phyloP scores from a whole-genome alignment of 305 asterid genomes.

The Ruellia speciosa region DNA sequence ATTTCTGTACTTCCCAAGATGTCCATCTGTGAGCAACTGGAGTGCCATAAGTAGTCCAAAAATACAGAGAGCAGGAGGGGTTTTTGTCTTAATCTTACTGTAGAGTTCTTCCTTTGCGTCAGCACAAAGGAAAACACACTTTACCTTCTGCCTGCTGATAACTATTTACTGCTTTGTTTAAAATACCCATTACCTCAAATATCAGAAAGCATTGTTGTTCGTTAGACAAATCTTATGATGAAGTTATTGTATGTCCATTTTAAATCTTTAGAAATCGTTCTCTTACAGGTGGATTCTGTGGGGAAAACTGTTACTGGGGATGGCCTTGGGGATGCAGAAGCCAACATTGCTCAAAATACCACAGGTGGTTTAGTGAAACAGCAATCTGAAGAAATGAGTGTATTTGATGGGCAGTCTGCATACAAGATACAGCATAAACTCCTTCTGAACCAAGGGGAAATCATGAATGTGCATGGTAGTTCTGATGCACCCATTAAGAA shows the following conservation, averaged over 20 bases:
- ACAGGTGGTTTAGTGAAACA: conserved; percentile 32
- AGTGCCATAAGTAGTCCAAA: no score
- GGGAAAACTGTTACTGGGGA: conserved; percentile 35
- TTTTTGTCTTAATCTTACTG: no score
- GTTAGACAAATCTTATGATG: conserved; percentile 15
- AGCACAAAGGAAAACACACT: no score
- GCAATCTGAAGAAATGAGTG: conserved; percentile 30
- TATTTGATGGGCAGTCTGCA: conserved; percentile 34
- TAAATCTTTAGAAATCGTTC: conserved; percentile 20
- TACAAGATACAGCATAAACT: conserved; percentile 29
- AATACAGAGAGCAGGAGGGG: no score
- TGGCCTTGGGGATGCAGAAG: conserved; percentile 28
- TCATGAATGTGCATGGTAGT: conserved; percentile 26
- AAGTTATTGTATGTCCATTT: conserved; percentile 18
- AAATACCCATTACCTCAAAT: no score
- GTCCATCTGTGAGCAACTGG: no score
- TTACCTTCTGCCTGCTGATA: no score
- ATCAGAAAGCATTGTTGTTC: not conserved
- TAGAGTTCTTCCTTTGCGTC: no score
- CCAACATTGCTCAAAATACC: conserved; percentile 32
- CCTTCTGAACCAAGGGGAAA: conserved; percentile 33
- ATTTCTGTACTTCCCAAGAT: no score
- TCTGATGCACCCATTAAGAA: conserved; percentile 34
- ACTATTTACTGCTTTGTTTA: no score
- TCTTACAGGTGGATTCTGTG: conserved; percentile 33